Evolutionary conservation across 2,329 filamentous ascomycete genomes (phyloP), one percentile per base, ranked within the genome.

Genomic region (Thelonectria olida): DNA sequence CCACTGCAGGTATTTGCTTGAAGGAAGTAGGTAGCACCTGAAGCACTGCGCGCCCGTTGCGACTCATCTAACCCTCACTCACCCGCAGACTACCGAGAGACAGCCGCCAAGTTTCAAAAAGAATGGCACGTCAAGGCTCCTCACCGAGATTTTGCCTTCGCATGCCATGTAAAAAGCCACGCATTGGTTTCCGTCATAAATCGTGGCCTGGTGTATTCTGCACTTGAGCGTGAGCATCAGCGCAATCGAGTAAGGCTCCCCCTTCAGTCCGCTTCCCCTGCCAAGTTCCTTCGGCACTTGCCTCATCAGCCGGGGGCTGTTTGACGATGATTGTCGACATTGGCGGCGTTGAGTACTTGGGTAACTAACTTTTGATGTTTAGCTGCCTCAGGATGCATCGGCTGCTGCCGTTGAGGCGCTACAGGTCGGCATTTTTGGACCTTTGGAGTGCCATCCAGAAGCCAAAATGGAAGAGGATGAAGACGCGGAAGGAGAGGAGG

Each of bases 21-120:
- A 88, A 85, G 84, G 83, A 71, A 87, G 85, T 88, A 85, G 72
- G 85, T 87, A 72, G 68, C 72, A 71, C 63, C 65, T 59, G 51
- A 63, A 41, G 47, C 47, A 58, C 49, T 58, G 34, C 69, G 64
- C 60, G 62, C 65, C 58, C 34, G 53, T 49, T 53, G 53, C 57
- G 56, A 52, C 57, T 51, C 58, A 63, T 69, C 71, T 75, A 71
- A 74, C 66, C 60, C 56, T 68, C 54, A 59, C 50, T 51, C 60
- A 45, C 53, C 61, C 61, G 54, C 79, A 90, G 88, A 89, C 80
- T 90, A 88, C 80, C 84, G 85, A 77, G 88, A 90, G 75, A 88
- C 88, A 42, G 88, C 88, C 55, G 84, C 86, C 78, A 88, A 88
- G 74, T 85, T 90, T 68, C 87, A 89, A 72, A 89, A 89, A 74